Percentiles rank a stretch among this genome's conserved stretches.
phyloP scores from a whole-genome alignment of 257 asterid genomes.

The Cordia subcordata region DNA sequence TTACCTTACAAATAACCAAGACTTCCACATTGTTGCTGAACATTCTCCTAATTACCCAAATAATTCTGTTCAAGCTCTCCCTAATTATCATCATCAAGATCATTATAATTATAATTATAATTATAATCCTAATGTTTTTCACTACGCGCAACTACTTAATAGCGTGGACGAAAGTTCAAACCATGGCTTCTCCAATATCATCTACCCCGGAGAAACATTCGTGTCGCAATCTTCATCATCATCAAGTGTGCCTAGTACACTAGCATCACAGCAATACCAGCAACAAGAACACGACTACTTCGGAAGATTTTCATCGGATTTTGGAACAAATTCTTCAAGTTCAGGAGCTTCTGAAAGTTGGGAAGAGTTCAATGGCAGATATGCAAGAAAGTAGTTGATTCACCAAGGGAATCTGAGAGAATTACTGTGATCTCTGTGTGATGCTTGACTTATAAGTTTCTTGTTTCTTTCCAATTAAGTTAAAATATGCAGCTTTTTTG shows the following conservation, averaged over 20 bases:
- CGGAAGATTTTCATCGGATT: constrained; percentile 25
- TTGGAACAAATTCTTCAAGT: constrained; percentile 14
- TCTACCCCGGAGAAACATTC: constrained; percentile 19
- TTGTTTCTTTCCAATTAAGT: too few relatives aligned
- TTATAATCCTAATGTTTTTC: constrained; percentile 23
- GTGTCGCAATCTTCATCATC: constrained; percentile 26
- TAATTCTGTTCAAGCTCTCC: constrained; percentile 1
- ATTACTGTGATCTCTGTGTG: too few relatives aligned
- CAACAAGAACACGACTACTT: constrained; percentile 16
- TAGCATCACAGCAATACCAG: constrained; percentile 11
- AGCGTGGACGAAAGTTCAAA: constrained; percentile 7
- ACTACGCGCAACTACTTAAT: constrained; percentile 32
- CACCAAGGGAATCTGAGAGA: neutral
- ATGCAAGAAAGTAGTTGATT: constrained; percentile 23
- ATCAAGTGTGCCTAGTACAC: constrained; percentile 3
- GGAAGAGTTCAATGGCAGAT: constrained; percentile 25
- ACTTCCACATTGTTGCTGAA: neutral
- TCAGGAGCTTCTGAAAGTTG: constrained; percentile 28
- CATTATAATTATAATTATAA: too few relatives aligned
- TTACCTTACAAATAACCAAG: constrained; percentile 23
- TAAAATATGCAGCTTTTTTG: too few relatives aligned
- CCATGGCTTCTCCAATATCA: constrained; percentile 9
- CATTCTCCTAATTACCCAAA: constrained; percentile 1
- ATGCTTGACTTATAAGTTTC: too few relatives aligned
- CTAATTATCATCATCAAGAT: too few relatives aligned